Percentiles rank a stretch among this genome's conserved stretches.
phyloP scores from a whole-genome alignment of 2,329 filamentous ascomycete genomes.

The Cercospora sp. region DNA sequence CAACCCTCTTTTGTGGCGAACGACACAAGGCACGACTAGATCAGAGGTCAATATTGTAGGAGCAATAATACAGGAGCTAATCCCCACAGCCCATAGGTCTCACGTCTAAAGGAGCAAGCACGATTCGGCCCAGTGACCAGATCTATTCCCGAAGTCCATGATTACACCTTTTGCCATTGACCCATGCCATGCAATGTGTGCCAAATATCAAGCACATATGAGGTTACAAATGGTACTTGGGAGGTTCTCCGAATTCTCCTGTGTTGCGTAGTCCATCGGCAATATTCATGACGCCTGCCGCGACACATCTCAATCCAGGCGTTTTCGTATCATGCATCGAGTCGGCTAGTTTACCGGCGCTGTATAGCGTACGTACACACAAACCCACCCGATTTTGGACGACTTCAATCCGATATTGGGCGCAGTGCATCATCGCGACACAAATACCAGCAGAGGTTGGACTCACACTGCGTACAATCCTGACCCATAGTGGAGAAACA shows the following conservation, averaged over 20 bases:
- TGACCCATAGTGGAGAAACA: constrained; percentile 49
- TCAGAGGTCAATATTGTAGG: not conserved
- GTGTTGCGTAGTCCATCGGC: constrained; percentile 31
- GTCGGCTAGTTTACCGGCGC: not conserved
- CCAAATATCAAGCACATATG: constrained; percentile 4
- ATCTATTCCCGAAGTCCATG: not conserved
- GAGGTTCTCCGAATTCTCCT: constrained; percentile 4
- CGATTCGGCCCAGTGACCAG: not conserved
- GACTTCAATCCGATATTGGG: constrained; percentile 49
- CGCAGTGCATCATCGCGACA: constrained; percentile 49
- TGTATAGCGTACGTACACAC: not conserved
- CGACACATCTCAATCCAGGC: constrained; percentile 49
- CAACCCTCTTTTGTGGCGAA: too few relatives aligned
- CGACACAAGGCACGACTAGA: not conserved
- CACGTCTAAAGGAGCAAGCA: not conserved
- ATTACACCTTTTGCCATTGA: not conserved
- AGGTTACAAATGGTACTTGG: constrained; percentile 4
- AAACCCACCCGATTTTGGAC: constrained; percentile 31
- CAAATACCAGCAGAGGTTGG: constrained; percentile 50
- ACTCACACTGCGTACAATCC: constrained; percentile 60
- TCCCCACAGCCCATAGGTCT: not conserved
- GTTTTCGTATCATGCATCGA: constrained; percentile 44
- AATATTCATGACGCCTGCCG: constrained; percentile 48
- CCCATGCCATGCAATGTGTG: not conserved
- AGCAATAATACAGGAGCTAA: not conserved